Conservation (phyloP, 2,329 filamentous ascomycete genomes). For the Tolypocladium sp. region DNA sequence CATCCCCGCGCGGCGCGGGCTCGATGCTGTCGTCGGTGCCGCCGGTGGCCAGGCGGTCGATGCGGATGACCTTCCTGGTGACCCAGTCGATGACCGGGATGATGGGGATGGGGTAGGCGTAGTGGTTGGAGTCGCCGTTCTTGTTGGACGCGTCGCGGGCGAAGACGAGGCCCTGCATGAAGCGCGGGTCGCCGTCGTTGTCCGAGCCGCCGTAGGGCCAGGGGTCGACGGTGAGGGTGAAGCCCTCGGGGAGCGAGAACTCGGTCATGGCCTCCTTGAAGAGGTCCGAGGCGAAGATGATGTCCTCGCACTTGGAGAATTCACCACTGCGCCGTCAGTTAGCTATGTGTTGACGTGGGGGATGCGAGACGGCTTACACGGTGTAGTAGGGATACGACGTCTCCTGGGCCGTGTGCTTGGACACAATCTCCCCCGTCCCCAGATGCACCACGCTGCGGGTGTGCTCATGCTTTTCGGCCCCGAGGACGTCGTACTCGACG, state of each 20-base stretch:
- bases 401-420: constrained; percentile 11
- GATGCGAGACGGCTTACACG: neutral
- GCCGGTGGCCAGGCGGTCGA: constrained; percentile 47
- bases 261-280: constrained; percentile 38
- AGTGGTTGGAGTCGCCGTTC: constrained; percentile 51
- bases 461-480: constrained; percentile 19
- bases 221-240: constrained; percentile 36
- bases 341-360: neutral
- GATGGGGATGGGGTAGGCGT: constrained; percentile 50
- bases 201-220: constrained; percentile 57
- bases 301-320: constrained; percentile 28
- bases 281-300: constrained; percentile 30
- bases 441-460: constrained; percentile 30
- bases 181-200: constrained; percentile 28
- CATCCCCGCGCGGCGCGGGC: constrained; percentile 20
- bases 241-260: constrained; percentile 34
- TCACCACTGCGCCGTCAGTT: constrained; percentile 19
- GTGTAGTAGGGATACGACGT: constrained; percentile 26
- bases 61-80: constrained; percentile 43
- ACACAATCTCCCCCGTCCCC: constrained; percentile 17
- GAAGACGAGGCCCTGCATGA: constrained; percentile 42
- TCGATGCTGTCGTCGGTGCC: constrained; percentile 35
- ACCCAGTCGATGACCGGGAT: constrained; percentile 49
- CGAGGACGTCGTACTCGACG: constrained; percentile 34
- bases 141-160: constrained; percentile 30